Evolutionary conservation across 2,329 filamentous ascomycete species (phyloP), one percentile per base, ranked within the genome.

Genomic region (Lachnellula subtilissima): DNA sequence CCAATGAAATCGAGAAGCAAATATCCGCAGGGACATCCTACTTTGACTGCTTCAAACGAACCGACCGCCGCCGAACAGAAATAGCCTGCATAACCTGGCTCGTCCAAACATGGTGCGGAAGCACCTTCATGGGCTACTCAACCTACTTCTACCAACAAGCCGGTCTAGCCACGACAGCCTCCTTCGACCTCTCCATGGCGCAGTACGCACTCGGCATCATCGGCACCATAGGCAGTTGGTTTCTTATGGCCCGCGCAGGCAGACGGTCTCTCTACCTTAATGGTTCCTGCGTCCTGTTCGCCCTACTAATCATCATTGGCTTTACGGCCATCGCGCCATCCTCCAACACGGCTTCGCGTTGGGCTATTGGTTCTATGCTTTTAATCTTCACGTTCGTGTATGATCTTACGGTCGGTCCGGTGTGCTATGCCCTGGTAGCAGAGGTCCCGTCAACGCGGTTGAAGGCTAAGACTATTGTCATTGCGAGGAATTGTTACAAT

Each of bases 401-500:
- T 61, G 72, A 77, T 59, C 60, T 74, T 14, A 76, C 74, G 0
- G 67, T 78, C 9, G 76, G 75, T 1, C 75, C 75, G 1, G 71
- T 75, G 11, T 71, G 72, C 35, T 78, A 76, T 59, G 69, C 70
- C 8, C 69, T 77, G 4, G 71, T 76, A 0, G 67, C 74, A 1
- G 75, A 78, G 49, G 70, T 72, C 12, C 72, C 74, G 0, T 75
- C 74, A 0, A 72, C 71, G 2, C 71, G 75, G 35, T 79, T 96
- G 39, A 87, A 91, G 68, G 91, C 93, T 75, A 96, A 96, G 77
- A 96, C 91, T 0, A 87, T 96, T 25, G 91, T 93, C 1, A 79
- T 77, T 19, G 71, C 72, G 2, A 66, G 74, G 9, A 71, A 70
- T 46, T 61, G 67, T 7, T 76, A 74, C 64, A 74, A 76, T 48